A percentile compares a stretch with the other conserved stretches of the same genome.
Conservation (phyloP, 164 flowering plant species). For the Echeveria elegans region DNA sequence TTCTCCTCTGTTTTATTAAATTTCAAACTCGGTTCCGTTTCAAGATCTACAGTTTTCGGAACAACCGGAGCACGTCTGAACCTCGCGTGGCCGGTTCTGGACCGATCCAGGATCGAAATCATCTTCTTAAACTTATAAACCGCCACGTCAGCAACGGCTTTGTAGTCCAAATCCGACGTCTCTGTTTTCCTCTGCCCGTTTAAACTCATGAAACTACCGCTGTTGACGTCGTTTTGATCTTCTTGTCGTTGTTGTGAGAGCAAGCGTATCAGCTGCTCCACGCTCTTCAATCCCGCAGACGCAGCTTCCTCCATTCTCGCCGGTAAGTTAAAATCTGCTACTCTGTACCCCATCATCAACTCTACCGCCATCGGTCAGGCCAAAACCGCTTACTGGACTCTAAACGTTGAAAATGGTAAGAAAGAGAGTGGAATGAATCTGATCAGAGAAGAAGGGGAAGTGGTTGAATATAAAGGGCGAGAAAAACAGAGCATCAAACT, state of each 20-base stretch:
- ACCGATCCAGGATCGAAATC: constrained; percentile 59
- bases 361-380: constrained; percentile 69
- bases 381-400: neutral
- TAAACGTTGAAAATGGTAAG: neutral
- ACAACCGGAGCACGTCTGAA: constrained; percentile 61
- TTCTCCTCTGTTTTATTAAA: too few species aligned
- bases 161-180: constrained; percentile 29
- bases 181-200: constrained; percentile 1
- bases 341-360: constrained; percentile 33
- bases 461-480: neutral
- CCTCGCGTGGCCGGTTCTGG: constrained; percentile 80
- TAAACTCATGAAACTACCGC: neutral
- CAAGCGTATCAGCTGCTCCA: constrained; percentile 36
- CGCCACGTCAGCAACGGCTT: constrained; percentile 50
- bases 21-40: neutral
- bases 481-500: constrained; percentile 1
- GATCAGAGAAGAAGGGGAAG: neutral
- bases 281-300: constrained; percentile 52
- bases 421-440: neutral
- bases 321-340: constrained; percentile 6
- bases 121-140: constrained; percentile 70
- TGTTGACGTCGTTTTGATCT: neutral
- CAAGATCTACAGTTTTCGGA: constrained; percentile 6
- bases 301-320: constrained; percentile 48
- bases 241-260: constrained; percentile 20